Evolutionary conservation across 345 rosid species (phyloP).

Genomic region (Raphanus sativus): DNA sequence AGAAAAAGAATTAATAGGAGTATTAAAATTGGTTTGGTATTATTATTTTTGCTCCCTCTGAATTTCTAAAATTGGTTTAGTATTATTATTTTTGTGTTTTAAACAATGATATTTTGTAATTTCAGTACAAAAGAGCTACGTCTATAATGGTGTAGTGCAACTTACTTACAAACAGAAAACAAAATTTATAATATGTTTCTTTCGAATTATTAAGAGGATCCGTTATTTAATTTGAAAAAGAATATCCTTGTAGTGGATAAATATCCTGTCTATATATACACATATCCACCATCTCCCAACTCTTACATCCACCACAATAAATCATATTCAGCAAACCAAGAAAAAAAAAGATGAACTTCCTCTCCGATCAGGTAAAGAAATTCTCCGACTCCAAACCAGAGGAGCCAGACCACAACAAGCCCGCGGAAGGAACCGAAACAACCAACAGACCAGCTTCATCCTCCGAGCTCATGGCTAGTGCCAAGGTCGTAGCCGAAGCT

Average conservation of each 20-base stretch:
- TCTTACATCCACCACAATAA: slow-evolving; percentile 1
- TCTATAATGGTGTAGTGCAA: neutral
- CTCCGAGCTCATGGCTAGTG: slow-evolving; percentile 62
- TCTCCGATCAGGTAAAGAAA: slow-evolving; percentile 35
- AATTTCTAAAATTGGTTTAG: neutral
- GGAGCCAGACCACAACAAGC: slow-evolving; percentile 33
- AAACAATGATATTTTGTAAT: neutral
- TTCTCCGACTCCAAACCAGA: slow-evolving; percentile 21
- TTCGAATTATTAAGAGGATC: neutral
- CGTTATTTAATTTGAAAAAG: neutral
- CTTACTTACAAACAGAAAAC: neutral
- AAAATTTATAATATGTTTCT: neutral
- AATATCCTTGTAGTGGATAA: neutral
- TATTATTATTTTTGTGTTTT: neutral
- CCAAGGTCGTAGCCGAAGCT: slow-evolving; percentile 66
- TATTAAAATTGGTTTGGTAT: too few relatives aligned
- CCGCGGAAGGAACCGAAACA: slow-evolving; percentile 24
- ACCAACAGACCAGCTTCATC: slow-evolving; percentile 38
- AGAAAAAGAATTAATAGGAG: too few relatives aligned
- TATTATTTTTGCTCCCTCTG: neutral
- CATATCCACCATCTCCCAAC: neutral
- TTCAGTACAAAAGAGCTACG: neutral
- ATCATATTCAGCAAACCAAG: neutral
- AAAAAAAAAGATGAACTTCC: slow-evolving; percentile 25
- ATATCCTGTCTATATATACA: slow-evolving; percentile 22